These are phyloP conservation scores for Capronia epimyces DNA, from an alignment of 2,329 filamentous ascomycete genomes.

Conservation along the genomic window DNA sequence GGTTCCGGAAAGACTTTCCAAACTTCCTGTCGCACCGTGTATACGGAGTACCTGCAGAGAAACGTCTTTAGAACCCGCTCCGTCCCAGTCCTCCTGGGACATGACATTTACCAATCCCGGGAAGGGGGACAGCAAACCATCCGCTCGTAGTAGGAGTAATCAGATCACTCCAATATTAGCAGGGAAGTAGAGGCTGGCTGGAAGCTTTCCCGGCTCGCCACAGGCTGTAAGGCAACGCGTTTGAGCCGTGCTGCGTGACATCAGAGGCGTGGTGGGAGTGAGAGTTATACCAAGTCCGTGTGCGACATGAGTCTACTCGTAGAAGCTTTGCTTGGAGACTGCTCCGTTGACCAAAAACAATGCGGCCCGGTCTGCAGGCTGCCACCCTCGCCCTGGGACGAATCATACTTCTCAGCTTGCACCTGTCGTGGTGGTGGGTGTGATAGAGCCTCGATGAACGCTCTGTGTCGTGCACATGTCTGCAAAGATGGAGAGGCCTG, in stretches of 20 bases:
- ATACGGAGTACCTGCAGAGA: too few relatives aligned
- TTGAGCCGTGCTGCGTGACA: neutral
- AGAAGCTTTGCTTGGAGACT: neutral
- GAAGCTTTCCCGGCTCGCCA: neutral
- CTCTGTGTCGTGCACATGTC: neutral
- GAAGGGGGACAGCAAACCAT: too few relatives aligned
- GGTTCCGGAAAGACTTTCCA: too few relatives aligned
- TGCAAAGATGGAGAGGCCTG: neutral
- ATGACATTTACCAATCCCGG: too few relatives aligned
- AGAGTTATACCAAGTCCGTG: too few relatives aligned
- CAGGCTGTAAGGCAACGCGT: neutral
- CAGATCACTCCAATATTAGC: too few relatives aligned
- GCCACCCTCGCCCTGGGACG: neutral
- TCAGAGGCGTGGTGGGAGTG: neutral
- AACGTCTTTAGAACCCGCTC: too few relatives aligned
- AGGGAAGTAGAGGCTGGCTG: too few relatives aligned
- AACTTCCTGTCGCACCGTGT: too few relatives aligned
- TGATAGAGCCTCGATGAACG: conserved; percentile 1
- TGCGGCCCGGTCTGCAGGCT: neutral
- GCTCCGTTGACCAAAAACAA: neutral
- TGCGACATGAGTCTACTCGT: too few relatives aligned
- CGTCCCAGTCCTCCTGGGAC: too few relatives aligned
- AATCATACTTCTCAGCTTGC: neutral
- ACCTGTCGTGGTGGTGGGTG: conserved; percentile 10
- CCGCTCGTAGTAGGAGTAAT: too few relatives aligned